Conservation (phyloP, 2,329 filamentous ascomycete genomes). For the Xylariomycetidae sp. region DNA sequence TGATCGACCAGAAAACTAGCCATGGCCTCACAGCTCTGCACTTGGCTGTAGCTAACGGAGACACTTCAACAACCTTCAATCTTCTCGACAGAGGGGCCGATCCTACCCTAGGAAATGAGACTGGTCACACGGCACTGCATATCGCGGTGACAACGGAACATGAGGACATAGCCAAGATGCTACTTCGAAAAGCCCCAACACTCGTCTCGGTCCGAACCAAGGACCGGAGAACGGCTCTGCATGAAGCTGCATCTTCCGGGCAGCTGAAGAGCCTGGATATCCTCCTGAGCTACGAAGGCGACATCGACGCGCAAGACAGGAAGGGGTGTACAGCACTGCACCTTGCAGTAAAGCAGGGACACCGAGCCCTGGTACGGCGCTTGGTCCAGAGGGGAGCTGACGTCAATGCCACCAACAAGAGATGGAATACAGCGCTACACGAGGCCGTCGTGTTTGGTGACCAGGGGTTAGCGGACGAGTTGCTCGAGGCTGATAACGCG, state of each 20-base stretch:
- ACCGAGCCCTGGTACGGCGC: conserved; percentile 1
- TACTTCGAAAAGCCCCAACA: background rate
- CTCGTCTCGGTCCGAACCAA: background rate
- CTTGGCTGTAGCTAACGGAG: too few species aligned
- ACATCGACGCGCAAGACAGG: conserved; percentile 2
- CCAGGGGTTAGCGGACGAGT: too few species aligned
- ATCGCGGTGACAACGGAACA: conserved; percentile 2
- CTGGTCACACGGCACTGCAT: conserved; percentile 4
- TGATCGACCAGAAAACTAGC: too few species aligned
- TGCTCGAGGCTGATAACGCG: too few species aligned
- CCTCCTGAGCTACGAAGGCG: conserved; percentile 1
- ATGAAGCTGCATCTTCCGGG: conserved; percentile 5
- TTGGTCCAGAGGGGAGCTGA: conserved; percentile 3
- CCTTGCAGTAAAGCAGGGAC: conserved; percentile 2
- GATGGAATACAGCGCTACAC: conserved; percentile 3
- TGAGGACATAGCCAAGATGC: conserved; percentile 1
- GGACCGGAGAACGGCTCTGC: conserved; percentile 4
- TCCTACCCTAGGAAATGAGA: conserved; percentile 2
- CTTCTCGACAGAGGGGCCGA: conserved; percentile 7
- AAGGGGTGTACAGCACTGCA: conserved; percentile 4
- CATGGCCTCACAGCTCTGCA: too few species aligned
- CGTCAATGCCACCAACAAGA: conserved; percentile 1
- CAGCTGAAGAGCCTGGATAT: background rate
- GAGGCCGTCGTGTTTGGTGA: too few species aligned
- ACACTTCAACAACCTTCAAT: too few species aligned